phyloP scores from a whole-genome alignment of 768 basidiomycete genomes.

The Flagelloscypha sp. region DNA sequence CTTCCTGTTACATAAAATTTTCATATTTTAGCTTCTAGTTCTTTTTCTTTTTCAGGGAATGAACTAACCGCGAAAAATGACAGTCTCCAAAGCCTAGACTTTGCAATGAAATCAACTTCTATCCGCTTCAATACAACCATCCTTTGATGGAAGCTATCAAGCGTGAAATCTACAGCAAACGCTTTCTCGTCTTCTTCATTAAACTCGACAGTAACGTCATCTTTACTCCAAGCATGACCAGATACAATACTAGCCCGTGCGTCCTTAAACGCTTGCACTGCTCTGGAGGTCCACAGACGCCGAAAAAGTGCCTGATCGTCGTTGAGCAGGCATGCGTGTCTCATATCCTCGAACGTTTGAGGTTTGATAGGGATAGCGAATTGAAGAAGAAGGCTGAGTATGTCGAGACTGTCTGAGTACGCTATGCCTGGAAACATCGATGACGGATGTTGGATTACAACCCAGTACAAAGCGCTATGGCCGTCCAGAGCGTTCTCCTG shows the following conservation, averaged over 20 bases:
- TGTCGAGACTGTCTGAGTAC: not conserved
- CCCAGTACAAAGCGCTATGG: conserved; percentile 43
- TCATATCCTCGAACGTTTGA: conserved; percentile 29
- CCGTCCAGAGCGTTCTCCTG: conserved; percentile 37
- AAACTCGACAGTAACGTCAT: conserved; percentile 50
- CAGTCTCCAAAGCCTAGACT: too few relatives aligned
- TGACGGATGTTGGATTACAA: conserved; percentile 29
- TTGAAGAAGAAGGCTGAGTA: conserved; percentile 25
- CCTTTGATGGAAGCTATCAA: conserved; percentile 58
- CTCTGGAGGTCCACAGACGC: conserved; percentile 40
- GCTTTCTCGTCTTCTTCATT: conserved; percentile 38
- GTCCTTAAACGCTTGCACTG: conserved; percentile 44
- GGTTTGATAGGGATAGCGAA: conserved; percentile 18
- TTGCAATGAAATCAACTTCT: conserved; percentile 61
- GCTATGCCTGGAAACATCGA: too few relatives aligned
- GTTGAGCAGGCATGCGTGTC: conserved; percentile 49
- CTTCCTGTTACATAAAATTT: too few relatives aligned
- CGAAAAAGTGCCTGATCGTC: conserved; percentile 58
- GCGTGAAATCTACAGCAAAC: conserved; percentile 44
- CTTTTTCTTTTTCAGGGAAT: too few relatives aligned
- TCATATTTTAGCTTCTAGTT: too few relatives aligned
- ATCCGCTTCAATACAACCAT: conserved; percentile 55
- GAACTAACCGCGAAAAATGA: too few relatives aligned
- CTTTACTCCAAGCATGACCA: conserved; percentile 37
- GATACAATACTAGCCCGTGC: conserved; percentile 46